A percentile compares a stretch with the other conserved stretches of the same genome.
Evolutionary conservation across 2,329 filamentous ascomycete genomes (phyloP).

Genomic region (Sclerotinia glacialis): DNA sequence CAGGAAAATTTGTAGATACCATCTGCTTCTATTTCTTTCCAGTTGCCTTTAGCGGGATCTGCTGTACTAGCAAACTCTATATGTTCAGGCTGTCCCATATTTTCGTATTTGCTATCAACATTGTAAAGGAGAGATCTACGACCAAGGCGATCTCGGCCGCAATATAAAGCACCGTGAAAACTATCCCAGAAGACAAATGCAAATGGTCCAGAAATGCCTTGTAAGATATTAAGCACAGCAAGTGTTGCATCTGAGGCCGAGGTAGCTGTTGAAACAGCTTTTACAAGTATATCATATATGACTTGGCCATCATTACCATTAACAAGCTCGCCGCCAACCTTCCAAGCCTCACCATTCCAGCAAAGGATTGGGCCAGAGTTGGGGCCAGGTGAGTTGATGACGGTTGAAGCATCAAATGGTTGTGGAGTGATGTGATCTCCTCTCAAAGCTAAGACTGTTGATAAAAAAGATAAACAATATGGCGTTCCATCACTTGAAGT

Average conservation of each 20-base stretch:
- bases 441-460: conserved; percentile 87
- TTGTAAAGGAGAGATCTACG: conserved; percentile 74
- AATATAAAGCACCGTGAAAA: conserved; percentile 62
- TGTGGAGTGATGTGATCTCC: conserved; percentile 69
- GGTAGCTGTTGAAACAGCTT: conserved; percentile 33
- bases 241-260: conserved; percentile 31
- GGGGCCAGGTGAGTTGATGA: conserved; percentile 14
- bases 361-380: conserved; percentile 67
- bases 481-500: conserved; percentile 33
- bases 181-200: conserved; percentile 83
- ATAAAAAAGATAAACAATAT: conserved; percentile 62
- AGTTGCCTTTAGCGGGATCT: conserved; percentile 51
- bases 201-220: conserved; percentile 75
- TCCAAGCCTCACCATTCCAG: conserved; percentile 99
- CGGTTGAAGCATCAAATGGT: conserved; percentile 58
- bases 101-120: conserved; percentile 33
- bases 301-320: conserved; percentile 73
- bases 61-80: conserved; percentile 71
- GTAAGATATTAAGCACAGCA: conserved; percentile 52
- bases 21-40: conserved; percentile 81
- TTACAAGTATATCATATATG: conserved; percentile 60
- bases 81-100: conserved; percentile 38
- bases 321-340: conserved; percentile 57
- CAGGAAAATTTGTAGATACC: conserved; percentile 60
- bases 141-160: conserved; percentile 82